phyloP scores from a whole-genome alignment of 768 basidiomycete genomes.

The Boletellus emodensis region DNA sequence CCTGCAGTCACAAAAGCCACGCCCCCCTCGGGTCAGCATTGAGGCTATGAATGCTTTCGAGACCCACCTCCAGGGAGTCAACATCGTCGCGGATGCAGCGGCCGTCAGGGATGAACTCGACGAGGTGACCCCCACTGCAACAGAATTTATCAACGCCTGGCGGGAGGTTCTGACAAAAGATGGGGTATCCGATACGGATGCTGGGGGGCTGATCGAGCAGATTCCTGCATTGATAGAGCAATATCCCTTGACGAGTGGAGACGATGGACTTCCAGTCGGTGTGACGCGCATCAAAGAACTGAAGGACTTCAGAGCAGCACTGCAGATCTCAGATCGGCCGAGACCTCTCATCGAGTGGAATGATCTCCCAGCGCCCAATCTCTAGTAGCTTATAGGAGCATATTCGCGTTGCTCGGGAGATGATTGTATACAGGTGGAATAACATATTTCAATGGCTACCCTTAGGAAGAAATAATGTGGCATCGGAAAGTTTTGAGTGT shows the following conservation, averaged over 20 bases:
- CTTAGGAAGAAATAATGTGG: too few species aligned
- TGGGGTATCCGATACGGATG: slow-evolving; percentile 39
- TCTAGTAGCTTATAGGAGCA: slow-evolving; percentile 31
- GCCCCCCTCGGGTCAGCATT: slow-evolving; percentile 55
- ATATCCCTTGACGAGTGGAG: slow-evolving; percentile 54
- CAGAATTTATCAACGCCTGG: slow-evolving; percentile 68
- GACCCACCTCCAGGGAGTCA: slow-evolving; percentile 43
- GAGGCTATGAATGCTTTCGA: slow-evolving; percentile 64
- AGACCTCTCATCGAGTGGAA: slow-evolving; percentile 70
- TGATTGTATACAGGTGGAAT: too few species aligned
- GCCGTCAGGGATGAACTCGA: slow-evolving; percentile 51
- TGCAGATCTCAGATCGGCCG: slow-evolving; percentile 55
- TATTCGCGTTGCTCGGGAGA: neutral
- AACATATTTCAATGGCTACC: too few species aligned
- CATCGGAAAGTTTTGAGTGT: too few species aligned
- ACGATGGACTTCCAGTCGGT: slow-evolving; percentile 40
- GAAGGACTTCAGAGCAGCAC: slow-evolving; percentile 57
- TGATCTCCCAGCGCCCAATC: slow-evolving; percentile 60
- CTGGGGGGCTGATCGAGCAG: slow-evolving; percentile 44
- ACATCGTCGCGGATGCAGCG: slow-evolving; percentile 46
- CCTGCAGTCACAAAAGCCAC: slow-evolving; percentile 65
- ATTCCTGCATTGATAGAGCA: slow-evolving; percentile 56
- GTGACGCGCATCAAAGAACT: slow-evolving; percentile 65
- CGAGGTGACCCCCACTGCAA: slow-evolving; percentile 51
- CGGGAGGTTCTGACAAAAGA: slow-evolving; percentile 37